Evolutionary conservation across 441 rosid genomes (phyloP).

Genomic region (Manihot esculenta): DNA sequence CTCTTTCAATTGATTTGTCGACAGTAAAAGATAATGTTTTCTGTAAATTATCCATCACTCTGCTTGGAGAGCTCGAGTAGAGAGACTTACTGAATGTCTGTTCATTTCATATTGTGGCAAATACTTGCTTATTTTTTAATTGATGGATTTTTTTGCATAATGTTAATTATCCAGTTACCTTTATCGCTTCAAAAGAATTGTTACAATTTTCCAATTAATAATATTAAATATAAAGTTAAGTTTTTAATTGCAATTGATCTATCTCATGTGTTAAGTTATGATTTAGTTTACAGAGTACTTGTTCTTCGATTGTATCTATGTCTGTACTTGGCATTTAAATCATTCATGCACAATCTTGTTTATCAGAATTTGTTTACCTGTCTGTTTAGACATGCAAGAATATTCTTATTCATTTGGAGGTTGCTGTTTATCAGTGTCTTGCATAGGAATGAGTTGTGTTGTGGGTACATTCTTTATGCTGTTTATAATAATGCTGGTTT

Average conservation of each 20-base stretch:
- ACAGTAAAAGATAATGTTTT: no score
- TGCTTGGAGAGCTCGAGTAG: no score
- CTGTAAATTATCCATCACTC: no score
- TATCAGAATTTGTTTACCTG: not conserved
- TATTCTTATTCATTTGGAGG: not conserved
- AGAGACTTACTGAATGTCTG: not conserved
- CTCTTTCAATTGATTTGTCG: not conserved
- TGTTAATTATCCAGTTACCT: not conserved
- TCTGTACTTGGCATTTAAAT: no score
- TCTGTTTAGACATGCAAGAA: not conserved
- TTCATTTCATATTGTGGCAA: not conserved
- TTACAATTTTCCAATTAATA: not conserved
- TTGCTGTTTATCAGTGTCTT: constrained; percentile 5
- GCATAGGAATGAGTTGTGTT: not conserved
- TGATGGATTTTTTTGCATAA: not conserved
- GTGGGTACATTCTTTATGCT: not conserved
- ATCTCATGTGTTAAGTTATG: no score
- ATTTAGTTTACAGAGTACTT: no score
- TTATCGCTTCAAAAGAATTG: not conserved
- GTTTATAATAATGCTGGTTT: not conserved
- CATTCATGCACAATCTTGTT: no score
- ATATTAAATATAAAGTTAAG: no score
- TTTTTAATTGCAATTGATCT: no score
- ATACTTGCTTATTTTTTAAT: not conserved
- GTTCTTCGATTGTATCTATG: no score